Percentiles rank a stretch among this genome's conserved stretches.
These are phyloP conservation scores for Botrytis galanthina DNA, from an alignment of 2,329 filamentous ascomycete genomes.

Conservation along the genomic window DNA sequence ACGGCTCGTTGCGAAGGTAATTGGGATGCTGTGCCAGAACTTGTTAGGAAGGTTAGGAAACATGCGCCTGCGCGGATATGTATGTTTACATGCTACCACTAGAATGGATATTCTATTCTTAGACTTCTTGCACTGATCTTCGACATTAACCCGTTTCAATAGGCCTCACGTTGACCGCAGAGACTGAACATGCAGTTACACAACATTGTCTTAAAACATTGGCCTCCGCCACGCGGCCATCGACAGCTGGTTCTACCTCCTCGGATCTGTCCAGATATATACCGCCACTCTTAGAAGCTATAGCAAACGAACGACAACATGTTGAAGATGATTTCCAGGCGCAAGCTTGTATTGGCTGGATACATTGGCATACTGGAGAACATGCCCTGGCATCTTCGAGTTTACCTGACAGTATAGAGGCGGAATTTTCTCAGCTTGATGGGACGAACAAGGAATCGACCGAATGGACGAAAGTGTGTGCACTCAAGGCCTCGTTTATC, in stretches of 20 bases:
- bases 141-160: conserved; percentile 30
- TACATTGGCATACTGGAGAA: conserved; percentile 76
- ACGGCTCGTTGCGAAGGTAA: conserved; percentile 81
- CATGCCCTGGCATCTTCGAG: conserved; percentile 58
- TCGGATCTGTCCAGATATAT: conserved; percentile 33
- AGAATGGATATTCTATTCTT: background rate
- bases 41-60: conserved; percentile 90
- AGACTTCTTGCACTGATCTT: background rate
- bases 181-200: conserved; percentile 64
- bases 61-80: conserved; percentile 84
- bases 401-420: conserved; percentile 62
- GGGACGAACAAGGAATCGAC: conserved; percentile 52
- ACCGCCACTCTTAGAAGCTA: conserved; percentile 49
- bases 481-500: conserved; percentile 75
- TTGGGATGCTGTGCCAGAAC: conserved; percentile 84
- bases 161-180: conserved; percentile 70
- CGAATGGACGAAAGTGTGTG: conserved; percentile 80
- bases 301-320: conserved; percentile 55
- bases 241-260: conserved; percentile 31
- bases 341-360: conserved; percentile 77
- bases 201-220: conserved; percentile 44
- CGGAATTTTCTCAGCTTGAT: conserved; percentile 52
- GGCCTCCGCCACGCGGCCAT: conserved; percentile 25
- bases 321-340: conserved; percentile 71
- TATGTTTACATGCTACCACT: conserved; percentile 48